These are phyloP conservation scores for Talaromyces stipitatus DNA, from an alignment of 495 filamentous ascomycete species.

Conservation along the genomic window DNA sequence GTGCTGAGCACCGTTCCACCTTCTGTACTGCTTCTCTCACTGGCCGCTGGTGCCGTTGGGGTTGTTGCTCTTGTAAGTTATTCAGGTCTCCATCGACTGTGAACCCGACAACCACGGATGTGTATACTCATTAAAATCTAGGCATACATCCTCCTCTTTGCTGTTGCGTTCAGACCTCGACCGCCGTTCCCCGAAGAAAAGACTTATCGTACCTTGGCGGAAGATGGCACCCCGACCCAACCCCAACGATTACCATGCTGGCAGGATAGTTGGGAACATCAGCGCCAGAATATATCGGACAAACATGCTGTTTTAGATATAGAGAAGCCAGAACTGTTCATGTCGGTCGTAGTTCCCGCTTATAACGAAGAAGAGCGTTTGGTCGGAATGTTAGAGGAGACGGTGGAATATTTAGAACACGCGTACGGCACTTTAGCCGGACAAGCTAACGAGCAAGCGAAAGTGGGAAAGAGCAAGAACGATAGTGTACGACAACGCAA, in stretches of 20 bases:
- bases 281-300: constrained; percentile 32
- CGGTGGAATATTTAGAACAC: constrained; percentile 72
- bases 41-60: constrained; percentile 23
- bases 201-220: constrained; percentile 66
- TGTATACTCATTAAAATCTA: constrained; percentile 17
- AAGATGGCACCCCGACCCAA: constrained; percentile 51
- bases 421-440: constrained; percentile 55
- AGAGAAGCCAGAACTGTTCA: constrained; percentile 50
- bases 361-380: constrained; percentile 90
- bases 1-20: constrained; percentile 22
- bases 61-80: constrained; percentile 30
- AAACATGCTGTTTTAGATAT: constrained; percentile 31
- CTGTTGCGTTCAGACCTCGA: constrained; percentile 78
- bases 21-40: constrained; percentile 21
- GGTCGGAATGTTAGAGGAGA: constrained; percentile 78
- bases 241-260: constrained; percentile 71
- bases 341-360: constrained; percentile 89
- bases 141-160: constrained; percentile 62
- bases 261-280: constrained; percentile 60
- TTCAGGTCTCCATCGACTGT: too few species aligned
- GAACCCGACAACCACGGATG: background rate
- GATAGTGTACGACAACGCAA: background rate
- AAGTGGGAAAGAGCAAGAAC: background rate
- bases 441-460: constrained; percentile 7
- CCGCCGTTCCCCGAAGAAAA: constrained; percentile 69